Base-by-base conservation (phyloP, 1,284 basidiomycete genomes). In the Sparassis latifolia region DNA sequence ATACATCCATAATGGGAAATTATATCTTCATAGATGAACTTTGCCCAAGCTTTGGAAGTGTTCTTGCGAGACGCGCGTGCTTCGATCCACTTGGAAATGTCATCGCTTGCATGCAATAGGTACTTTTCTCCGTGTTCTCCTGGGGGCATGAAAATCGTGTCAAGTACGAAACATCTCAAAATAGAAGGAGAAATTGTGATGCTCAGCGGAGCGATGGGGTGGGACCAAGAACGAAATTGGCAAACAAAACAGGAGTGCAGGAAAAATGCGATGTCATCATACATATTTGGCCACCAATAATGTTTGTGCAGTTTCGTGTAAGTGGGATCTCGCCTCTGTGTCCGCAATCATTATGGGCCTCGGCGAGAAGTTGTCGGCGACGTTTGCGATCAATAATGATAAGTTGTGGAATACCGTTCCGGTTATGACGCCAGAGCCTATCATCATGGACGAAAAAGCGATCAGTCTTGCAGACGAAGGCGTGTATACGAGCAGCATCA, bases 1-100 rank as follows among this genome's bases (percentile, higher is more conserved):
- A 67, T 54, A 33, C 58, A 62, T 1, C 60, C 58, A 44, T 59
- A 69, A 0, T 65, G 46, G 49, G 61, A 67, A 10, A 69, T 56
- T 2, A 69, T 55, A 3, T 62, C 50, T 30, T 62, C 55, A 44
- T 60, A 67, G 27, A 71, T 62, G 52, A 69, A 67, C 7, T 55
- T 52, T 0, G 65, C 61, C 47, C 65, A 54, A 0, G 51, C 39
- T 3, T 42, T 7, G 2, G 65, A 55, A 3, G 54, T 58, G 5
- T 58, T 53, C 2, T 42, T 42, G 12, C 40, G 30, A 1, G 59
- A 29, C 0, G 62, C 56, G 6, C 58, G 41, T 0, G 57, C 63
- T 52, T 71, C 68, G 0, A 57, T 45, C 64, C 66, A 70, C 2
- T 53, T 45, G 2, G 58, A 63, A 0, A 55, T 46, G 0, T 55